phyloP scores from a whole-genome alignment of 306 rosid species.

The Medicago arabica region DNA sequence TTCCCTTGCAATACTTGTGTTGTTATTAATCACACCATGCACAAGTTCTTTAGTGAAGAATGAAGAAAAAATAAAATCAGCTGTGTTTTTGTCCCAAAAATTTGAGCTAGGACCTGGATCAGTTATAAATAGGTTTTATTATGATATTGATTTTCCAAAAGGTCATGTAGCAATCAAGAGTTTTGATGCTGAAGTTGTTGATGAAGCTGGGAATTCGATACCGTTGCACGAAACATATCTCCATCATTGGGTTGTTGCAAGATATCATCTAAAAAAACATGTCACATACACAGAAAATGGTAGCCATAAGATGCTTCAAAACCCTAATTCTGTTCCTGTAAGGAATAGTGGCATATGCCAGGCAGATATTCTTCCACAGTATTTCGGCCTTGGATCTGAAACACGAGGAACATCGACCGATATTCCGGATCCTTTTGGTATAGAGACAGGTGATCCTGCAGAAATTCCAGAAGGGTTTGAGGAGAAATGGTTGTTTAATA shows the following conservation, averaged over 20 bases:
- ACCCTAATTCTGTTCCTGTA: no score
- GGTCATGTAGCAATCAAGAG: conserved; percentile 73
- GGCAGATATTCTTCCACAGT: not conserved
- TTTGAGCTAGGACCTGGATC: not conserved
- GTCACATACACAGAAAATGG: no score
- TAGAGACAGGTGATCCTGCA: no score
- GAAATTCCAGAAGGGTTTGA: no score
- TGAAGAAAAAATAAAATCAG: not conserved
- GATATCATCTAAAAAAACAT: not conserved
- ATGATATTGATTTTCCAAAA: conserved; percentile 61
- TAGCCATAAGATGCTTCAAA: no score
- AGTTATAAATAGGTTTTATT: conserved; percentile 15
- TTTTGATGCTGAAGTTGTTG: conserved; percentile 70
- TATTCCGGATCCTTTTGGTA: not conserved
- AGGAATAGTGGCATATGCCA: not conserved
- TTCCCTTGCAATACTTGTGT: not conserved
- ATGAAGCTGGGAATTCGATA: conserved; percentile 58
- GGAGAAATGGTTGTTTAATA: no score
- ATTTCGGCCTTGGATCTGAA: not conserved
- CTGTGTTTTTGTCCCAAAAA: not conserved
- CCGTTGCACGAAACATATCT: conserved; percentile 72
- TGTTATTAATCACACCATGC: not conserved
- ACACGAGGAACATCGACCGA: not conserved
- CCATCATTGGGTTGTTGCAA: conserved; percentile 38
- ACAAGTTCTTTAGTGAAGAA: not conserved